These are phyloP conservation scores for Myxozyma nipponensis DNA, from an alignment of 805 yeast species.

Conservation along the genomic window DNA sequence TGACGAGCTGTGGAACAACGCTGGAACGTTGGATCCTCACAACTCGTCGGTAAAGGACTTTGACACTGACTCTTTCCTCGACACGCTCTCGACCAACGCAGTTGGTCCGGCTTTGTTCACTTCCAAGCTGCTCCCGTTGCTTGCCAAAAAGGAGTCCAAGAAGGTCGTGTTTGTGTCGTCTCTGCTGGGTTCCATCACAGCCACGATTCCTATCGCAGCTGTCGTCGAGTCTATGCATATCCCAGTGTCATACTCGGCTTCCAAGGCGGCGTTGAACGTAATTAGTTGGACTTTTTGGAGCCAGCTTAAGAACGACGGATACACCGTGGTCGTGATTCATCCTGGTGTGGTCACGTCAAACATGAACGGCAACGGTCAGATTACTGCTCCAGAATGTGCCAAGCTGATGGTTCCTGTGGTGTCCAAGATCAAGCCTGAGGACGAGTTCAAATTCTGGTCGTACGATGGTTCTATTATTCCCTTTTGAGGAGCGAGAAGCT, in stretches of 20 bases:
- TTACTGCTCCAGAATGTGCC: background rate
- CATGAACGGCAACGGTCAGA: background rate
- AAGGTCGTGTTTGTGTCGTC: background rate
- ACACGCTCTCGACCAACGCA: background rate
- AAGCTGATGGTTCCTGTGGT: conserved; percentile 1
- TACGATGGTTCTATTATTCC: conserved; percentile 3
- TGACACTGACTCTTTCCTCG: background rate
- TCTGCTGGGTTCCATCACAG: background rate
- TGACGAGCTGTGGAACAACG: background rate
- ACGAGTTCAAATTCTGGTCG: background rate
- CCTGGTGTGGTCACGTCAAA: background rate
- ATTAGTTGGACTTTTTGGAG: background rate
- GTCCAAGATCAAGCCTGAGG: background rate
- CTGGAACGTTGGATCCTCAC: background rate
- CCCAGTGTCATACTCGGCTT: background rate
- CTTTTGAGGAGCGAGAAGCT: background rate
- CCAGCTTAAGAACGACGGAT: background rate
- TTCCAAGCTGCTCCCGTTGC: background rate
- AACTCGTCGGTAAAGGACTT: background rate
- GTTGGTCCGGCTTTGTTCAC: background rate
- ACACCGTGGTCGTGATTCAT: background rate
- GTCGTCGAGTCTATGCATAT: background rate
- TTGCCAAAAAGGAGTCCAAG: background rate
- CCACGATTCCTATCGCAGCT: background rate
- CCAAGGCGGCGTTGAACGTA: background rate